Base-by-base conservation (phyloP, 352 stramenopile genomes). In the Sclerospora graminicola region DNA sequence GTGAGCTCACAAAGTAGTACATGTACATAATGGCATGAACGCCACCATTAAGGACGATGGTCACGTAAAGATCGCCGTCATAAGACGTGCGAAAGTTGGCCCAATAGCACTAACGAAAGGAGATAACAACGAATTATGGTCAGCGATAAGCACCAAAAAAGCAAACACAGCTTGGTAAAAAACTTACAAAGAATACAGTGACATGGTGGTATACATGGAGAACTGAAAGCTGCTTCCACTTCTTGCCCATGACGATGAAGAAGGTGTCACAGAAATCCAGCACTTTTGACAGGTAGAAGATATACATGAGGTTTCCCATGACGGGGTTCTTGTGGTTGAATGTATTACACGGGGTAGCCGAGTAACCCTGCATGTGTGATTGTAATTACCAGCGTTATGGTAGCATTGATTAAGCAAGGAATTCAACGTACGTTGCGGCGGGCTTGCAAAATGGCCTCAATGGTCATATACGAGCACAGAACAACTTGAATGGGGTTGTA, bases 21-120 rank as follows among this genome's bases (percentile, higher is more conserved):
- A 88, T 97, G 82, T 98, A 98, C 93, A 98, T 98, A 59, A 98
- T 91, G 6, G 89, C 96, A 65, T 98, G 94, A 48, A 98, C 96
- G 52, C 95, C 94, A 43, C 86, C 85, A 55, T 98, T 98, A 15
- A 97, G 66, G n/a, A 96, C 60, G 54, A 98, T 94, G 27, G 91
- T 97, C 31, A 97, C 66, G 76, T 94, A 98, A 41, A 97, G 84
- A 62, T 98, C 93, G 48, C 90, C 90, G 57, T 98, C 92, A 48
- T 97, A 96, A 19, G 86, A 86, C 9, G 89, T 79, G 64, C 96
- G 89, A 20, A 89, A 75, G 58, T 95, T 95, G 24, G 97, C 63
- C 90, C 92, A 98, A 65, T 97, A 97, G 84, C 57, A 66, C 57
- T 66, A 37, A 14, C 47, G 40, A 43, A 49, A 8, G 34, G 16